Conservation (phyloP, 2,329 filamentous ascomycete genomes). For the Pezicula neosporulosa region DNA sequence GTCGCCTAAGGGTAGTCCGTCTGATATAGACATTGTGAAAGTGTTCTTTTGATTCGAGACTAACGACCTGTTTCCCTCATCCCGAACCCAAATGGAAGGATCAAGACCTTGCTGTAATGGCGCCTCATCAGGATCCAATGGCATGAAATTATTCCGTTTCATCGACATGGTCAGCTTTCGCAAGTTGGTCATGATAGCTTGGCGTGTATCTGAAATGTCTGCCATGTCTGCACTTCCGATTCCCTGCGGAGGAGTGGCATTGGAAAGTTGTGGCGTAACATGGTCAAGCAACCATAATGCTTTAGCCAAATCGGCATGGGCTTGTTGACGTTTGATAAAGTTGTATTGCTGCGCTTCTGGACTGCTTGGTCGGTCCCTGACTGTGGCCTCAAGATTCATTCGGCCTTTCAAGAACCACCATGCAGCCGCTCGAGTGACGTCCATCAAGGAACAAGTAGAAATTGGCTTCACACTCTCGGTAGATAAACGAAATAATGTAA, state of each 20-base stretch:
- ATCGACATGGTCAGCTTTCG: constrained; percentile 77
- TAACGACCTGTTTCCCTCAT: constrained; percentile 35
- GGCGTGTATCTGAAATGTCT: constrained; percentile 45
- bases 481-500: constrained; percentile 72
- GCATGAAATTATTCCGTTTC: constrained; percentile 77
- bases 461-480: constrained; percentile 70
- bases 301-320: constrained; percentile 83
- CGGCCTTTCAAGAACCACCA: constrained; percentile 93
- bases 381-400: constrained; percentile 67
- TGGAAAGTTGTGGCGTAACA: constrained; percentile 33
- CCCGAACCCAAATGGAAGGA: constrained; percentile 77
- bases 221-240: constrained; percentile 27
- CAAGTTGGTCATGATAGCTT: constrained; percentile 60
- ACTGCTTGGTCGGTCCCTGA: constrained; percentile 59
- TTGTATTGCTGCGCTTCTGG: constrained; percentile 51
- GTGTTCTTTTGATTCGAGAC: constrained; percentile 20
- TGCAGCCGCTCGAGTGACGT: constrained; percentile 68
- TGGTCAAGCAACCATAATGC: constrained; percentile 73
- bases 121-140: constrained; percentile 57
- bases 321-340: constrained; percentile 63
- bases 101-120: constrained; percentile 76
- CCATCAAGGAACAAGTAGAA: constrained; percentile 56
- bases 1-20: constrained; percentile 75
- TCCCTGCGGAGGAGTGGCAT: constrained; percentile 8
- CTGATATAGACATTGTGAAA: constrained; percentile 44